These are phyloP conservation scores for Tilletia horrida DNA, from an alignment of 1,284 basidiomycete genomes.

Conservation along the genomic window DNA sequence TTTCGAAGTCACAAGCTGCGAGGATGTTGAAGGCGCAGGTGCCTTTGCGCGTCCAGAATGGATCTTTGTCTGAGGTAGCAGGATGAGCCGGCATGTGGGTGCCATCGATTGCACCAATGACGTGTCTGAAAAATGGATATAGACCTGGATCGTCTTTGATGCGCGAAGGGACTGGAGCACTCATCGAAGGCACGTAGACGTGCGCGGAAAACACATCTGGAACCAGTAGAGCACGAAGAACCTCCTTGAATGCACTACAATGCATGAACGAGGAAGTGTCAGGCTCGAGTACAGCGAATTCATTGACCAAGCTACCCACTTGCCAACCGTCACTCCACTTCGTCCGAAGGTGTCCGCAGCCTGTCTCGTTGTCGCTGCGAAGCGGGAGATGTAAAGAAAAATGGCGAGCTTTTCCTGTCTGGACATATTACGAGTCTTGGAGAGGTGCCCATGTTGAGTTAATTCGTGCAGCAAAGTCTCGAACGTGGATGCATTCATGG, in stretches of 20 bases:
- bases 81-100: slow-evolving; percentile 54
- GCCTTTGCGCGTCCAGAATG: slow-evolving; percentile 55
- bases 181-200: neutral
- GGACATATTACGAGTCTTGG: neutral
- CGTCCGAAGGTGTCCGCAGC: neutral
- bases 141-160: slow-evolving; percentile 51
- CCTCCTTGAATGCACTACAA: neutral
- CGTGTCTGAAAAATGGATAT: slow-evolving; percentile 56
- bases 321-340: neutral
- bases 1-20: slow-evolving; percentile 47
- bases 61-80: slow-evolving; percentile 35
- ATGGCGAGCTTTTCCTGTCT: neutral
- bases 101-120: slow-evolving; percentile 58
- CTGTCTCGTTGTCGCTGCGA: neutral
- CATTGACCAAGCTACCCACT: neutral
- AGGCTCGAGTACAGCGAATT: neutral
- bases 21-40: slow-evolving; percentile 55
- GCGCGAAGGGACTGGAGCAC: neutral
- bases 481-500: neutral
- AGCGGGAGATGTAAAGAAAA: neutral
- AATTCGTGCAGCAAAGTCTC: neutral
- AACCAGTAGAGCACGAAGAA: neutral
- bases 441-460: neutral
- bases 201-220: neutral
- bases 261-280: neutral